Evolutionary conservation across 352 stramenopile species (phyloP).

Genomic region (Phytopythium chamaehyphon): DNA sequence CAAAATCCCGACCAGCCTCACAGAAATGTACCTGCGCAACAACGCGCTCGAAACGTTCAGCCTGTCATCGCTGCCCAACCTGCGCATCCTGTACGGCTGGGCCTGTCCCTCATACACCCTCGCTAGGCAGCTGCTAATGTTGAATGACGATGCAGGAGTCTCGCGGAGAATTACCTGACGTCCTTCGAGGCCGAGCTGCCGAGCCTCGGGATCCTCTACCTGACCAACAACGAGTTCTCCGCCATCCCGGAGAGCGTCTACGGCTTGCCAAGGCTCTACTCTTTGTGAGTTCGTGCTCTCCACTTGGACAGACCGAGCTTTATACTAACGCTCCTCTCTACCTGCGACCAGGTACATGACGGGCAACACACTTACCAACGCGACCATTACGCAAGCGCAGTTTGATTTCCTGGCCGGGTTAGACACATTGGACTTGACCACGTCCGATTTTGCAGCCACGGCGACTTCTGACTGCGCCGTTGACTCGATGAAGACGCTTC

Average conservation of each 20-base stretch:
- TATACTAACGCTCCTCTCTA: background rate
- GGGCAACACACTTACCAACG: conserved; percentile 1
- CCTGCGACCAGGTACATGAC: background rate
- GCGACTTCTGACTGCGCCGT: background rate
- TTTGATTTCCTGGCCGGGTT: conserved; percentile 21
- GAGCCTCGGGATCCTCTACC: conserved; percentile 1
- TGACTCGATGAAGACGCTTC: conserved; percentile 1
- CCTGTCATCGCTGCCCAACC: background rate
- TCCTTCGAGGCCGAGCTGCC: background rate
- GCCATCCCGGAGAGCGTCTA: conserved; percentile 9
- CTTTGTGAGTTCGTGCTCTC: conserved; percentile 9
- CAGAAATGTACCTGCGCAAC: conserved; percentile 4
- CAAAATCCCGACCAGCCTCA: background rate
- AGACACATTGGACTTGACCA: conserved; percentile 5
- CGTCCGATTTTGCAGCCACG: background rate
- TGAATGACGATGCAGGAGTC: background rate
- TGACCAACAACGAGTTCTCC: conserved; percentile 19
- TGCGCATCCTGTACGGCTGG: background rate
- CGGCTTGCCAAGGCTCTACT: conserved; percentile 3
- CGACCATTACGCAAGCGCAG: conserved; percentile 13
- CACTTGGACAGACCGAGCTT: too few relatives aligned
- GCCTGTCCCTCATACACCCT: too few relatives aligned
- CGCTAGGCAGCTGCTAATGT: too few relatives aligned
- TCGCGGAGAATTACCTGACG: conserved; percentile 3
- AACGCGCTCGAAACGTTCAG: conserved; percentile 2